A percentile compares a stretch with the other conserved stretches of the same genome.
phyloP scores from a whole-genome alignment of 805 yeast genomes.

The Kodamaea sagamina region DNA sequence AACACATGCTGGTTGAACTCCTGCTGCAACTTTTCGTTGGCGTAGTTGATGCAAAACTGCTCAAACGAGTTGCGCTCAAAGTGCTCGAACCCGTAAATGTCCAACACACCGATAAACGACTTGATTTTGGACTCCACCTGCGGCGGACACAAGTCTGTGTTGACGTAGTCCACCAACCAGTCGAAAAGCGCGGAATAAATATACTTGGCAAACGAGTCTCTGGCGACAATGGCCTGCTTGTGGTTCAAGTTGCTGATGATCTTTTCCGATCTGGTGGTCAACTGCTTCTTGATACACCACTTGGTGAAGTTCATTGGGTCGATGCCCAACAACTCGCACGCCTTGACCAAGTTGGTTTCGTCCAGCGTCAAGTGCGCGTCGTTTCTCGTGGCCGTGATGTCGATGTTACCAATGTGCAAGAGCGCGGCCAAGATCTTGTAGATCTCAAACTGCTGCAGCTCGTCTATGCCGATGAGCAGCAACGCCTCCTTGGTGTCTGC shows the following conservation, averaged over 20 bases:
- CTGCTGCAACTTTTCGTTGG: conserved; percentile 95
- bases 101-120: conserved; percentile 92
- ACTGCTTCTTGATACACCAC: conserved; percentile 92
- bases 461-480: conserved; percentile 70
- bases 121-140: conserved; percentile 58
- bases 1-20: conserved; percentile 97
- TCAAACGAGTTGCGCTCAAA: conserved; percentile 93
- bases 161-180: conserved; percentile 88
- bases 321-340: conserved; percentile 81
- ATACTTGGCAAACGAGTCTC: conserved; percentile 96
- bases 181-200: conserved; percentile 91
- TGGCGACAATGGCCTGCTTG: conserved; percentile 83
- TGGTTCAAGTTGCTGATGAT: conserved; percentile 80
- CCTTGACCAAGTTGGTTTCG: conserved; percentile 81
- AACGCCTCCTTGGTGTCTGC: conserved; percentile 75
- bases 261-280: conserved; percentile 88
- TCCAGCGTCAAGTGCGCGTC: conserved; percentile 82
- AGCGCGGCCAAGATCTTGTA: conserved; percentile 84
- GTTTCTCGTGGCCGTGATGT: conserved; percentile 78
- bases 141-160: conserved; percentile 77
- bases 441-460: conserved; percentile 60
- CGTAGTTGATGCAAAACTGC: conserved; percentile 96
- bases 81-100: conserved; percentile 97
- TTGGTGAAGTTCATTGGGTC: conserved; percentile 74
- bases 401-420: conserved; percentile 90